phyloP scores from a whole-genome alignment of 108 stramenopile genomes.

The Cyclostephanos invisitatus region DNA sequence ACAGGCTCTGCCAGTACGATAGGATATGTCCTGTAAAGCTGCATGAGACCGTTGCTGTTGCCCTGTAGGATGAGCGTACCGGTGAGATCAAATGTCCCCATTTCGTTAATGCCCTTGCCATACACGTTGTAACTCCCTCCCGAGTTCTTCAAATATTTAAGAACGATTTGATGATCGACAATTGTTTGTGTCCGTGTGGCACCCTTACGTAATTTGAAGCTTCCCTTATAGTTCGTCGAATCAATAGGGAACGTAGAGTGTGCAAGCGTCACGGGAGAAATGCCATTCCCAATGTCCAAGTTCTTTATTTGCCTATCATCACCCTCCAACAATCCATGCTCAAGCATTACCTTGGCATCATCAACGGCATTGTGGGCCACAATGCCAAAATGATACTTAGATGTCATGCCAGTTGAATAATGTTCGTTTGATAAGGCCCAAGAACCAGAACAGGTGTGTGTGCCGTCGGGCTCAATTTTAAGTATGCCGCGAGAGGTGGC shows the following conservation, averaged over 20 bases:
- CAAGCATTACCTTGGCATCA: slow-evolving; percentile 39
- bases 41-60: slow-evolving; percentile 71
- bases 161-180: slow-evolving; percentile 73
- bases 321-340: slow-evolving; percentile 21
- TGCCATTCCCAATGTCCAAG: slow-evolving; percentile 7
- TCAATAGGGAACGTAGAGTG: slow-evolving; percentile 68
- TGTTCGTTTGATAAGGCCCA: slow-evolving; percentile 82
- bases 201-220: slow-evolving; percentile 71
- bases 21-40: slow-evolving; percentile 79
- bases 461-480: slow-evolving; percentile 72
- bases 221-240: slow-evolving; percentile 78
- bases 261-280: slow-evolving; percentile 29
- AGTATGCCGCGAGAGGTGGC: slow-evolving; percentile 79
- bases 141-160: slow-evolving; percentile 78
- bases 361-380: slow-evolving; percentile 56
- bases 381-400: slow-evolving; percentile 74
- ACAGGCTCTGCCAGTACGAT: slow-evolving; percentile 27
- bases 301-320: slow-evolving; percentile 32
- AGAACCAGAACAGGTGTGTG: slow-evolving; percentile 72
- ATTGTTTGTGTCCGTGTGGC: slow-evolving; percentile 55
- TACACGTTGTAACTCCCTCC: slow-evolving; percentile 79
- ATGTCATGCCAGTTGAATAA: slow-evolving; percentile 64
- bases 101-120: slow-evolving; percentile 79
- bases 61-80: slow-evolving; percentile 73
- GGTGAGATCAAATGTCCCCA: slow-evolving; percentile 65